phyloP scores from a whole-genome alignment of 805 yeast genomes.

The Maudiozyma saulgeensis region DNA sequence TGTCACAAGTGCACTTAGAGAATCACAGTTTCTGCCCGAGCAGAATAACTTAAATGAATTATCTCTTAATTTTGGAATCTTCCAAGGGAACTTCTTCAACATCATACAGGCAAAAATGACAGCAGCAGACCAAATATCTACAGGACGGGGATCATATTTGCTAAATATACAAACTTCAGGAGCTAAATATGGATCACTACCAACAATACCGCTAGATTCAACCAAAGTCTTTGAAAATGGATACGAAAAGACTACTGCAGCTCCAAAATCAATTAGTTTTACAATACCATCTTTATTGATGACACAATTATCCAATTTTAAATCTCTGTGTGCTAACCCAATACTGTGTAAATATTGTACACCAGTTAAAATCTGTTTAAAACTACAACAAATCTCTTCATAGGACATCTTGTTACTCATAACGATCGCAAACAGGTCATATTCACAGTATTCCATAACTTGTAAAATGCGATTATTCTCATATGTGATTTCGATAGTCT shows the following conservation, averaged over 20 bases:
- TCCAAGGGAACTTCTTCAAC: constrained; percentile 89
- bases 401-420: constrained; percentile 83
- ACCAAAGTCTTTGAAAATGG: constrained; percentile 68
- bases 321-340: constrained; percentile 87
- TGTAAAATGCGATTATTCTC: constrained; percentile 81
- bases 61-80: constrained; percentile 75
- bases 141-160: constrained; percentile 85
- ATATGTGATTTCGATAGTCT: constrained; percentile 83
- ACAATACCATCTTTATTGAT: constrained; percentile 76
- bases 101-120: constrained; percentile 89
- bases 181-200: constrained; percentile 85
- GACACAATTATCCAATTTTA: constrained; percentile 89
- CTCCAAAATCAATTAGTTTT: constrained; percentile 86
- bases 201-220: constrained; percentile 78
- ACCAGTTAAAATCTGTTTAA: constrained; percentile 77
- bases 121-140: constrained; percentile 89
- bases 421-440: constrained; percentile 85
- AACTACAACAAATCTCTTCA: constrained; percentile 78
- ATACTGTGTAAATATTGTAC: constrained; percentile 70
- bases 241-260: constrained; percentile 84
- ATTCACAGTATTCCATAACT: constrained; percentile 92
- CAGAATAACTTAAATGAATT: constrained; percentile 77
- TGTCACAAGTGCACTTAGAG: constrained; percentile 53
- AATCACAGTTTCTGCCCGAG: constrained; percentile 57
- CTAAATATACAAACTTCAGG: constrained; percentile 83